phyloP scores from a whole-genome alignment of 2,329 filamentous ascomycete genomes.

The Sarocladium kiliense region DNA sequence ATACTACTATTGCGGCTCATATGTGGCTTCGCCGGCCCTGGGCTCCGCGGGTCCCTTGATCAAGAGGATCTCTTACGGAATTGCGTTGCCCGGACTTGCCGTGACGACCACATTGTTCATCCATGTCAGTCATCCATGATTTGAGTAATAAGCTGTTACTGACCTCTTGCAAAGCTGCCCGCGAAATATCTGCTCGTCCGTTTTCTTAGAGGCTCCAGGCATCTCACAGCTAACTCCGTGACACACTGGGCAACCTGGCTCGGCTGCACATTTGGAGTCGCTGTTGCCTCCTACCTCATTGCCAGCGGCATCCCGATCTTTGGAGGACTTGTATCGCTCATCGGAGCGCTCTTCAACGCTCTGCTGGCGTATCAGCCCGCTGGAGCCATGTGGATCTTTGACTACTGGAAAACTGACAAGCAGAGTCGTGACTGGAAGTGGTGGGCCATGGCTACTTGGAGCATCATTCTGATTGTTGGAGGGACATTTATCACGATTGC shows the following conservation, averaged over 20 bases:
- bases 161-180: conserved; percentile 13
- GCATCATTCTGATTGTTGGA: not conserved
- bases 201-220: conserved; percentile 21
- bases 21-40: conserved; percentile 39
- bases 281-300: conserved; percentile 22
- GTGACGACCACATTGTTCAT: conserved; percentile 20
- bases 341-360: conserved; percentile 21
- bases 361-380: conserved; percentile 20
- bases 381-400: conserved; percentile 38
- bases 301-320: conserved; percentile 24
- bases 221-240: conserved; percentile 22
- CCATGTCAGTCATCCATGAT: conserved; percentile 16
- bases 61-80: conserved; percentile 39
- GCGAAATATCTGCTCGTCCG: conserved; percentile 23
- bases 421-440: not conserved
- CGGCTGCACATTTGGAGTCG: conserved; percentile 20
- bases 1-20: conserved; percentile 40
- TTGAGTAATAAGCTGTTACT: not conserved
- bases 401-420: conserved; percentile 26
- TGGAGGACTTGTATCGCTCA: conserved; percentile 20
- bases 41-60: conserved; percentile 35
- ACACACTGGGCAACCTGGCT: conserved; percentile 27
- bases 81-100: conserved; percentile 23
- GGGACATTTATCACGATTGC: conserved; percentile 10
- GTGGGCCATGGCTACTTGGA: not conserved